phyloP scores from a whole-genome alignment of 2,329 filamentous ascomycete species.

The Aureobasidium uvarum region DNA sequence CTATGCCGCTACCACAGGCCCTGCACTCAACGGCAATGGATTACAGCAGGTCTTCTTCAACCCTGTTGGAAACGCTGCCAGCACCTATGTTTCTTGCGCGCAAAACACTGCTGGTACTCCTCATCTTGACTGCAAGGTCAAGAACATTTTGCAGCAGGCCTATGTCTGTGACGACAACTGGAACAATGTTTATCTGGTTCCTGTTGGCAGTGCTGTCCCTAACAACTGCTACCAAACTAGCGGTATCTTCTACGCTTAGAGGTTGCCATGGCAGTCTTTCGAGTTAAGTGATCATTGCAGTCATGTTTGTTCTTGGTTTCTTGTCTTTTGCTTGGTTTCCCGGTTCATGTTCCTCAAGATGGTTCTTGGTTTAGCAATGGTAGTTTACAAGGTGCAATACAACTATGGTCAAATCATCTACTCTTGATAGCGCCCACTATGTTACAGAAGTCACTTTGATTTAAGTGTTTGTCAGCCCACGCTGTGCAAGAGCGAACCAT shows the following conservation, averaged over 20 bases:
- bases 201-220: background rate
- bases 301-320: no score
- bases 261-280: no score
- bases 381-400: no score
- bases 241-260: background rate
- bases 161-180: background rate
- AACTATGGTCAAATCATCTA: no score
- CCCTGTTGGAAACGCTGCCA: background rate
- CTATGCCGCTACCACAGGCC: background rate
- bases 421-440: no score
- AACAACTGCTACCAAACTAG: background rate
- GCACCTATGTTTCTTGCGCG: background rate
- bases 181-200: background rate
- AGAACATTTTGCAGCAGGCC: background rate
- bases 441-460: no score
- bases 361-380: no score
- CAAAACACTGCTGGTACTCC: background rate
- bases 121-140: background rate
- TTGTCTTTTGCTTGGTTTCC: no score
- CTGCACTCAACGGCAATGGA: background rate
- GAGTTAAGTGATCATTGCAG: no score
- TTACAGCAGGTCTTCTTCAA: conserved; percentile 1
- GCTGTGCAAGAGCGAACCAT: no score
- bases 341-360: no score
- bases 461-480: no score